Evolutionary conservation across 768 basidiomycete species (phyloP).

Genomic region (Tubosaeta sp.): DNA sequence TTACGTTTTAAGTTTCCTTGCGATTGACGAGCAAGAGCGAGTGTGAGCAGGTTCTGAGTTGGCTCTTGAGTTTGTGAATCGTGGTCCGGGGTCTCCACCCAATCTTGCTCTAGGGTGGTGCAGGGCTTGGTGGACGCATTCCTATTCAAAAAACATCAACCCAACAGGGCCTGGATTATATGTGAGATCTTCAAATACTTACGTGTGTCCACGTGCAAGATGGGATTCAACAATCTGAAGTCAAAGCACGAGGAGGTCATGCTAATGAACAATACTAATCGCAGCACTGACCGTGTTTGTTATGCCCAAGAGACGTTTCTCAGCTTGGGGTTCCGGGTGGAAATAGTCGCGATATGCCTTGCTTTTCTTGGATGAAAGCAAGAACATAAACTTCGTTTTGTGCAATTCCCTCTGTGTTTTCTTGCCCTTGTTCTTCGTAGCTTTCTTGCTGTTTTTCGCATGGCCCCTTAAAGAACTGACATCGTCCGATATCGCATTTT

Average conservation of each 20-base stretch:
- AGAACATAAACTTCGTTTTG: constrained; percentile 56
- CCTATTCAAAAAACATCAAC: constrained; percentile 4
- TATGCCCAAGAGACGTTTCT: constrained; percentile 59
- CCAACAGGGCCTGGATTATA: background rate
- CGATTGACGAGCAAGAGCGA: constrained; percentile 12
- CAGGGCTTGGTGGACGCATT: background rate
- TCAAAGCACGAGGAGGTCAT: constrained; percentile 5
- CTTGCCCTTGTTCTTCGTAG: constrained; percentile 40
- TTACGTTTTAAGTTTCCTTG: constrained; percentile 34
- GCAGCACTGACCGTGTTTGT: constrained; percentile 46
- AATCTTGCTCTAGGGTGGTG: background rate
- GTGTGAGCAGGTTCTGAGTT: constrained; percentile 27
- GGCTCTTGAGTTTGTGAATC: constrained; percentile 41
- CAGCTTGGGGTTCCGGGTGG: constrained; percentile 53
- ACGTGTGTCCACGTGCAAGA: constrained; percentile 14
- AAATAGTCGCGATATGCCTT: constrained; percentile 65
- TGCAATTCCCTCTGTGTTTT: constrained; percentile 48
- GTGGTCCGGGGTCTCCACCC: constrained; percentile 4
- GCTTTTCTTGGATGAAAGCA: constrained; percentile 41
- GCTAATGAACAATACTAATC: background rate
- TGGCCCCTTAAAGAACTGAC: constrained; percentile 40
- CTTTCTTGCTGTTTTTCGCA: constrained; percentile 38
- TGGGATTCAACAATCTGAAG: constrained; percentile 2
- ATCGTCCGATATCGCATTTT: constrained; percentile 45
- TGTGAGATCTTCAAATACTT: background rate